Percentiles rank a stretch among this genome's conserved stretches.
Evolutionary conservation across 2,329 filamentous ascomycete species (phyloP).

Genomic region (Colletotrichum musae): DNA sequence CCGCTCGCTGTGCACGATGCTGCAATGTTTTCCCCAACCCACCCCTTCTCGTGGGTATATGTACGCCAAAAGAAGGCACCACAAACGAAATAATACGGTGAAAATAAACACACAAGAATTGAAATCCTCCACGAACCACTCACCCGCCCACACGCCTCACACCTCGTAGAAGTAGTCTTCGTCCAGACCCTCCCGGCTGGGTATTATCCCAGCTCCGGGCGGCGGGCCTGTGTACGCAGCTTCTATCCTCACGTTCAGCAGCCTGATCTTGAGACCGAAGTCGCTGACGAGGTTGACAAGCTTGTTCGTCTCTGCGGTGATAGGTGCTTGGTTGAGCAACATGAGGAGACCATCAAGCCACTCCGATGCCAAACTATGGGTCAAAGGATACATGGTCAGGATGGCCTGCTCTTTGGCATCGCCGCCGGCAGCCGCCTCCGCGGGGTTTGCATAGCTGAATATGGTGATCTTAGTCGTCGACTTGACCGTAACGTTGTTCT

Average conservation of each 20-base stretch:
- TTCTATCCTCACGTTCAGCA: constrained; percentile 93
- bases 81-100: constrained; percentile 23
- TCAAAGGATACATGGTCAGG: constrained; percentile 85
- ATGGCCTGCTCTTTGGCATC: constrained; percentile 78
- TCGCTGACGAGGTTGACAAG: constrained; percentile 87
- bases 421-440: constrained; percentile 51
- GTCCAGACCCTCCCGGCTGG: constrained; percentile 86
- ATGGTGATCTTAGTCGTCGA: constrained; percentile 91
- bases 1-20: constrained; percentile 37
- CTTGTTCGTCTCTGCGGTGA: constrained; percentile 96
- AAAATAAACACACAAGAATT: constrained; percentile 10
- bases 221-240: constrained; percentile 77
- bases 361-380: constrained; percentile 88
- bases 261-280: constrained; percentile 91
- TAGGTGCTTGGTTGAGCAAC: constrained; percentile 94
- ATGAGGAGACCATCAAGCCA: constrained; percentile 97
- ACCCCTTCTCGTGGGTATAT: constrained; percentile 35
- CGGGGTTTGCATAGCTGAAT: constrained; percentile 75
- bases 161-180: constrained; percentile 95
- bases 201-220: constrained; percentile 81
- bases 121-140: background rate
- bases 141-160: constrained; percentile 50
- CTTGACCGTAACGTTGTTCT: constrained; percentile 54
- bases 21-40: constrained; percentile 16
- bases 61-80: constrained; percentile 29